A percentile compares a stretch with the other conserved stretches of the same genome.
phyloP scores from a whole-genome alignment of 2,329 filamentous ascomycete species.

The Alternaria novae-zelandiae region DNA sequence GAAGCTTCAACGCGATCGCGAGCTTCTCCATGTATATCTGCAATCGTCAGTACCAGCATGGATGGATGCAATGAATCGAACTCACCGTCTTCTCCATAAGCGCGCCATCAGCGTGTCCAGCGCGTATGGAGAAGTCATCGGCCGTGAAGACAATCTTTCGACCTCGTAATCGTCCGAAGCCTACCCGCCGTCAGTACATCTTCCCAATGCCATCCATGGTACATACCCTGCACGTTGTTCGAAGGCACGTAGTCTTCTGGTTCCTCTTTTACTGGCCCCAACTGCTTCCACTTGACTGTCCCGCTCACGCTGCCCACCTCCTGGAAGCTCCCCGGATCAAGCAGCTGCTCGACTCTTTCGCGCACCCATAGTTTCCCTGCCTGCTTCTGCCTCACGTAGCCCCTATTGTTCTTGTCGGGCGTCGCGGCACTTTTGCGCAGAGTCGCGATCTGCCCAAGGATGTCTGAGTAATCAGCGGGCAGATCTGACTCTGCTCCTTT shows the following conservation, averaged over 20 bases:
- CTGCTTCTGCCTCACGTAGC: constrained; percentile 68
- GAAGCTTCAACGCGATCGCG: constrained; percentile 62
- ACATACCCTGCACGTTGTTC: constrained; percentile 65
- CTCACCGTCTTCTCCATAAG: constrained; percentile 61
- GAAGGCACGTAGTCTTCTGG: constrained; percentile 62
- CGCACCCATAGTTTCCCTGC: constrained; percentile 71
- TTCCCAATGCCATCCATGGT: neutral
- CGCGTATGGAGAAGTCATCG: constrained; percentile 68
- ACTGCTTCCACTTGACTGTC: constrained; percentile 63
- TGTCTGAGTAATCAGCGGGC: constrained; percentile 67
- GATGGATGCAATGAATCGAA: neutral
- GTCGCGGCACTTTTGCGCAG: constrained; percentile 62
- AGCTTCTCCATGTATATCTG: constrained; percentile 67
- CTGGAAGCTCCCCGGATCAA: constrained; percentile 62
- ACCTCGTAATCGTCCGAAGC: constrained; percentile 60
- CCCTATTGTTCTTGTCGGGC: constrained; percentile 60
- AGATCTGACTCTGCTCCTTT: constrained; percentile 51
- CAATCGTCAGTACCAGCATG: neutral
- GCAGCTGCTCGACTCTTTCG: constrained; percentile 64
- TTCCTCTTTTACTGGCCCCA: constrained; percentile 54
- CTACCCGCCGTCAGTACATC: constrained; percentile 14
- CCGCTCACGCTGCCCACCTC: constrained; percentile 68
- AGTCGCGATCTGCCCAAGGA: constrained; percentile 62
- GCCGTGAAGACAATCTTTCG: constrained; percentile 66
- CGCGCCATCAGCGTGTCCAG: constrained; percentile 69